These are phyloP conservation scores for Helicostylum pulchrum DNA, from an alignment of 192 early-diverging fungal genomes.

Conservation along the genomic window DNA sequence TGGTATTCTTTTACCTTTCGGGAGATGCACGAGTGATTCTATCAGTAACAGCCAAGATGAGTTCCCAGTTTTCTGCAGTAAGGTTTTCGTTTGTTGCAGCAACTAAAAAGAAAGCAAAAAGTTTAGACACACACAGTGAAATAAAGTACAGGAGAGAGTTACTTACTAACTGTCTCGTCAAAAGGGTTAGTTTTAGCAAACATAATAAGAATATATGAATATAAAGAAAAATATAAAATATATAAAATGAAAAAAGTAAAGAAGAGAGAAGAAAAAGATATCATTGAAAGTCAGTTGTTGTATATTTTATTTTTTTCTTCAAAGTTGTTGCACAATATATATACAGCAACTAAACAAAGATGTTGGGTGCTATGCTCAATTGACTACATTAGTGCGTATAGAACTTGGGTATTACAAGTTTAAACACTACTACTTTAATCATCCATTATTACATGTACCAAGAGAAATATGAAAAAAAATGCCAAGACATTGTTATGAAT, in stretches of 20 bases:
- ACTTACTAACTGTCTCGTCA: slow-evolving; percentile 54
- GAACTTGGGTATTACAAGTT: too few relatives aligned
- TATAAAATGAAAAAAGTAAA: neutral
- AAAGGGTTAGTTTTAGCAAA: slow-evolving; percentile 51
- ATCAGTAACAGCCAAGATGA: slow-evolving; percentile 73
- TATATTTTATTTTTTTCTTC: too few relatives aligned
- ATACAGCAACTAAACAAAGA: too few relatives aligned
- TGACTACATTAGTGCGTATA: too few relatives aligned
- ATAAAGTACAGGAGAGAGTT: neutral
- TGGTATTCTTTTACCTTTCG: slow-evolving; percentile 38
- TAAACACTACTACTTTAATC: too few relatives aligned
- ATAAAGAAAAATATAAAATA: neutral
- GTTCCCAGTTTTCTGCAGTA: slow-evolving; percentile 91
- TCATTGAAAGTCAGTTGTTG: too few relatives aligned
- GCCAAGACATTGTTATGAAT: too few relatives aligned
- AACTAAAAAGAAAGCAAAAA: slow-evolving; percentile 19
- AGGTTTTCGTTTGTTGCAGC: slow-evolving; percentile 91
- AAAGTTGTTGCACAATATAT: too few relatives aligned
- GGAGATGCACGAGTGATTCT: slow-evolving; percentile 49
- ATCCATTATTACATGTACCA: too few relatives aligned
- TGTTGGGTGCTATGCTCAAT: too few relatives aligned
- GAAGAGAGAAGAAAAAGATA: neutral
- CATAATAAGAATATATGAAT: slow-evolving; percentile 23
- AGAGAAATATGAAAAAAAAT: too few relatives aligned
- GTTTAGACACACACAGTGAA: too few relatives aligned